Conservation (phyloP, 371 early-diverging fungal genomes). For the Rhizoclosmatium hyalinum region DNA sequence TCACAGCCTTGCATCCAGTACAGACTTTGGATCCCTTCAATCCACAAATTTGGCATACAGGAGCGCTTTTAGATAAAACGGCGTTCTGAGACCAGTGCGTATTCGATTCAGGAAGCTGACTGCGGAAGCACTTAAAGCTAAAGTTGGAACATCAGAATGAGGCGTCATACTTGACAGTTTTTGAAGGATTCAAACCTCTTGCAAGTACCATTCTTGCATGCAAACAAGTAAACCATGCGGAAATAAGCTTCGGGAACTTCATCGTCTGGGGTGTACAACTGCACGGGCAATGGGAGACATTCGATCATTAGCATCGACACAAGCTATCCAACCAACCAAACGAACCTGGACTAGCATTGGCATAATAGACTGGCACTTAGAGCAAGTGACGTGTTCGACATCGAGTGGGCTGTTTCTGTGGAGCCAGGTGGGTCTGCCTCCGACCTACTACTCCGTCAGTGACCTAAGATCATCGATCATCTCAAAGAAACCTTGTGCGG, state of each 20-base stretch:
- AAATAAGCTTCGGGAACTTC: slow-evolving; percentile 86
- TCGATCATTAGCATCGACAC: neutral
- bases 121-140: slow-evolving; percentile 85
- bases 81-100: slow-evolving; percentile 58
- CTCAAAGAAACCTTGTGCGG: slow-evolving; percentile 34
- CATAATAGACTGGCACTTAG: slow-evolving; percentile 82
- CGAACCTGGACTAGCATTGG: slow-evolving; percentile 82
- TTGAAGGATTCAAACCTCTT: slow-evolving; percentile 60
- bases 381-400: slow-evolving; percentile 72
- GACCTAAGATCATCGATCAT: neutral
- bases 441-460: slow-evolving; percentile 15
- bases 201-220: slow-evolving; percentile 87
- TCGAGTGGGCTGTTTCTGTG: slow-evolving; percentile 74
- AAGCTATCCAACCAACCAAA: neutral
- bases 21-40: slow-evolving; percentile 80
- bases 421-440: slow-evolving; percentile 71
- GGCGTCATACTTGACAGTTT: slow-evolving; percentile 56
- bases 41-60: slow-evolving; percentile 77
- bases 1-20: slow-evolving; percentile 71
- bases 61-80: slow-evolving; percentile 4
- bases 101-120: slow-evolving; percentile 86
- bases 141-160: neutral
- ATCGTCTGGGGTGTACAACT: slow-evolving; percentile 95
- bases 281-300: neutral
- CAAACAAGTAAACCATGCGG: slow-evolving; percentile 86